Percentiles rank a stretch among this genome's conserved stretches.
These are phyloP conservation scores for Xerocomus amazonicus DNA, from an alignment of 1,284 basidiomycete species.

Conservation along the genomic window DNA sequence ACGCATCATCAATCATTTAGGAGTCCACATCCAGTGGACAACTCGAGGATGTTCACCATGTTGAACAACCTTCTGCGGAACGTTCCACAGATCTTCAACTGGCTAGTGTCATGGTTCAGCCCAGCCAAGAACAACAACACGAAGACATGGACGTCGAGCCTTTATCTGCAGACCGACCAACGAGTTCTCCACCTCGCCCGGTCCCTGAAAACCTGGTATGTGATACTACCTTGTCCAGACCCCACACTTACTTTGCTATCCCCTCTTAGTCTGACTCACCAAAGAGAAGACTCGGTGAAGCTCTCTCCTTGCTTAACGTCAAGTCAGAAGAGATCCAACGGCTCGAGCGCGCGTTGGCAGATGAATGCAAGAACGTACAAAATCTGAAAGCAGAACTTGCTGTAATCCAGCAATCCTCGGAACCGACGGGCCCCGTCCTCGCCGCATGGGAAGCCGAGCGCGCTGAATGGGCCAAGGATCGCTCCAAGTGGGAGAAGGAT, in stretches of 20 bases:
- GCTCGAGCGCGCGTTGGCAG: conserved; percentile 27
- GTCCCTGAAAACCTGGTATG: conserved; percentile 23
- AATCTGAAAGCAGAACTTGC: conserved; percentile 13
- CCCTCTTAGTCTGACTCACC: conserved; percentile 29
- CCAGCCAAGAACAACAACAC: conserved; percentile 25
- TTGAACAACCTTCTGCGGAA: conserved; percentile 28
- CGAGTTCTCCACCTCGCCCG: conserved; percentile 20
- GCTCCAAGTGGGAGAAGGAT: conserved; percentile 23
- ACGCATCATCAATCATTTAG: conserved; percentile 10
- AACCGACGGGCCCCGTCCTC: conserved; percentile 11
- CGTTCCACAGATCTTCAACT: conserved; percentile 22
- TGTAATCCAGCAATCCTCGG: conserved; percentile 10
- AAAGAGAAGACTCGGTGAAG: conserved; percentile 29
- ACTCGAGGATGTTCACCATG: conserved; percentile 10
- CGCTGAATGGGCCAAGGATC: conserved; percentile 24
- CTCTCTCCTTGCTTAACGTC: conserved; percentile 33
- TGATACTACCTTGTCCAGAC: neutral
- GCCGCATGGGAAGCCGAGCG: conserved; percentile 29
- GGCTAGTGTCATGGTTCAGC: conserved; percentile 28
- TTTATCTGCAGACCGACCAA: conserved; percentile 1
- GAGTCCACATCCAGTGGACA: neutral
- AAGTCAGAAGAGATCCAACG: conserved; percentile 40
- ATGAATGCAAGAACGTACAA: conserved; percentile 12
- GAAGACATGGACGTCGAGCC: conserved; percentile 23
- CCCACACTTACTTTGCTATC: neutral